Evolutionary conservation across 139 green algal species (phyloP), one percentile per base, ranked within the genome.

Genomic region (Zygnema cylindricum): DNA sequence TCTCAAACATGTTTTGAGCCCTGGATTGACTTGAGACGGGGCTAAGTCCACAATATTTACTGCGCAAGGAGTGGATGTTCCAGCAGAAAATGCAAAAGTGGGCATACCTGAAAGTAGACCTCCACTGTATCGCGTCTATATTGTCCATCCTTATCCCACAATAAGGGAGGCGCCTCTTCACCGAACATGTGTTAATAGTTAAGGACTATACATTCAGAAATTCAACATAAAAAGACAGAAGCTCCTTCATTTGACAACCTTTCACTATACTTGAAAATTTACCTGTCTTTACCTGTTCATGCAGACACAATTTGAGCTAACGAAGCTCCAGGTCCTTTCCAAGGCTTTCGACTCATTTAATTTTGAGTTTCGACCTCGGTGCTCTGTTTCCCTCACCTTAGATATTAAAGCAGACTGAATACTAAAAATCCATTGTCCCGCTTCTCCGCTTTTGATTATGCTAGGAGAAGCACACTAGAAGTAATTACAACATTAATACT

Each of bases 51-150:
- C 30, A 73, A 35, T 30, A 73, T 73, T 73, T 73, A 25, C 57
- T 25, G 30, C 57, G 30, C 30, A 30, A 35, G 57, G 57, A 30
- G 57, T 25, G 30, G 25, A 30, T 73, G 25, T 25, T 35, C 57
- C 25, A 73, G 57, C 57, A 30, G 57, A 30, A 25, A 25, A 73
- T 25, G 57, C 30, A 73, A 30, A 73, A 73, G 30, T 73, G 57
- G 57, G 57, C 30, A 73, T 43, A 90, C 85, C 85, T 89, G 21
- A 77, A 63, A 98, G 76, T 98, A 98, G 2, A 98, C 69, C 93
- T 98, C 93, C 16, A 98, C 82, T 0, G 76, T 86, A 30, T 93
- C 55, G 1, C 94, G 92, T 1, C 38, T 94, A 90, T 98, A 98
- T 32, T 92, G 86, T 0, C 77, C 54, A 2, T 92, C 54, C 16